Conservation (phyloP, 1,284 basidiomycete genomes). For the Vanrija pseudolonga region DNA sequence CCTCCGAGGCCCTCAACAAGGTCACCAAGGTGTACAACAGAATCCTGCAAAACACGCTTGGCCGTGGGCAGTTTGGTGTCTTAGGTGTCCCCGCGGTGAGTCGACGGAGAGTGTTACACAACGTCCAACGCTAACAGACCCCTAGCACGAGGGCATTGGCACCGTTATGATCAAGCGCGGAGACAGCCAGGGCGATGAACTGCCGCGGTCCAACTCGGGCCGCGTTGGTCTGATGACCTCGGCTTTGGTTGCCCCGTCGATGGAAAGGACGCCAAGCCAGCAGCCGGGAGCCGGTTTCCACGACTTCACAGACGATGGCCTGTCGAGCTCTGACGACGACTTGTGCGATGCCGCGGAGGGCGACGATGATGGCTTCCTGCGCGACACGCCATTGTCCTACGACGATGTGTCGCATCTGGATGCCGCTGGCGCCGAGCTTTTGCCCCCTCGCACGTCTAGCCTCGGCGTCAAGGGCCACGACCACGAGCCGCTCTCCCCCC, state of each 20-base stretch:
- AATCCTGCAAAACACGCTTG: conserved; percentile 61
- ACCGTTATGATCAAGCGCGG: conserved; percentile 55
- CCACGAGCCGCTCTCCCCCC: conserved; percentile 2
- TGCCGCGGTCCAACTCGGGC: conserved; percentile 47
- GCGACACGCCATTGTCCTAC: conserved; percentile 18
- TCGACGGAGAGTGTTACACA: conserved; percentile 14
- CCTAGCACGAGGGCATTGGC: conserved; percentile 82
- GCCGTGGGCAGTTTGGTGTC: conserved; percentile 53
- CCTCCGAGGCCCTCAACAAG: conserved; percentile 26
- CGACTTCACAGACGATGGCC: conserved; percentile 71
- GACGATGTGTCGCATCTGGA: neutral
- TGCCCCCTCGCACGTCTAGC: neutral
- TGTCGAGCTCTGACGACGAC: conserved; percentile 57
- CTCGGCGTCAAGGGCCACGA: neutral
- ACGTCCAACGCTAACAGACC: neutral
- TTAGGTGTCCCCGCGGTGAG: conserved; percentile 68
- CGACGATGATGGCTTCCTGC: conserved; percentile 23
- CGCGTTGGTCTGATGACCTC: conserved; percentile 2
- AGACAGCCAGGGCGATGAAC: conserved; percentile 3
- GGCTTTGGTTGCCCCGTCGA: conserved; percentile 6
- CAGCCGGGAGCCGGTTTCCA: conserved; percentile 28
- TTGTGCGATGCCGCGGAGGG: conserved; percentile 45
- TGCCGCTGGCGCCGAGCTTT: neutral
- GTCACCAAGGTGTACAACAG: conserved; percentile 57
- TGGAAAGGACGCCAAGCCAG: no score